phyloP scores from a whole-genome alignment of 2,329 filamentous ascomycete genomes.

The Hortaea sp. region DNA sequence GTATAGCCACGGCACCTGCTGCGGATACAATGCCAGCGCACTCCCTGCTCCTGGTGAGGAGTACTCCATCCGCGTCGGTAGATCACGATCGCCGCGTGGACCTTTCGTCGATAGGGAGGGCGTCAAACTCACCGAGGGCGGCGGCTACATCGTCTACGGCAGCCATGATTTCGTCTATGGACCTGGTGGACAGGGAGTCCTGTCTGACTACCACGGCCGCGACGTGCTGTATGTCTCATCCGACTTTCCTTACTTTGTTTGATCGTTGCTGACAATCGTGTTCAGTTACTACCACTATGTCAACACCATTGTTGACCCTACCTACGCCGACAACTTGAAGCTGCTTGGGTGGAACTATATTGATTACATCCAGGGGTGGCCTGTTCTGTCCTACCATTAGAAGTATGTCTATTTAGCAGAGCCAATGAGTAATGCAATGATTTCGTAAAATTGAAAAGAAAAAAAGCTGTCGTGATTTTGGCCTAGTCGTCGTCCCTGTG shows the following conservation, averaged over 20 bases:
- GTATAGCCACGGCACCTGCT: constrained; percentile 52
- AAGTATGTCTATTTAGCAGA: no score
- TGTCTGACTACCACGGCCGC: no score
- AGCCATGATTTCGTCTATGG: constrained; percentile 53
- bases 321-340: constrained; percentile 29
- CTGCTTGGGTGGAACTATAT: constrained; percentile 43
- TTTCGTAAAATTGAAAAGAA: no score
- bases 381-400: constrained; percentile 11
- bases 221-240: no score
- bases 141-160: constrained; percentile 52
- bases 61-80: constrained; percentile 57
- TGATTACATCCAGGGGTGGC: constrained; percentile 41
- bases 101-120: constrained; percentile 42
- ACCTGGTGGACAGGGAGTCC: constrained; percentile 54
- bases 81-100: constrained; percentile 41
- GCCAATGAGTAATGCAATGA: no score
- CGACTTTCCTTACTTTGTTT: constrained; percentile 23
- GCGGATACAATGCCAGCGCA: constrained; percentile 41
- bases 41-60: constrained; percentile 48
- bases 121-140: constrained; percentile 42
- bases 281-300: constrained; percentile 55
- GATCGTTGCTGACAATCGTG: constrained; percentile 39
- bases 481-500: no score
- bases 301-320: constrained; percentile 35
- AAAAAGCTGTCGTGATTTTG: no score